phyloP scores from a whole-genome alignment of 2,329 filamentous ascomycete species.

The Aspergillus aculeatinus region DNA sequence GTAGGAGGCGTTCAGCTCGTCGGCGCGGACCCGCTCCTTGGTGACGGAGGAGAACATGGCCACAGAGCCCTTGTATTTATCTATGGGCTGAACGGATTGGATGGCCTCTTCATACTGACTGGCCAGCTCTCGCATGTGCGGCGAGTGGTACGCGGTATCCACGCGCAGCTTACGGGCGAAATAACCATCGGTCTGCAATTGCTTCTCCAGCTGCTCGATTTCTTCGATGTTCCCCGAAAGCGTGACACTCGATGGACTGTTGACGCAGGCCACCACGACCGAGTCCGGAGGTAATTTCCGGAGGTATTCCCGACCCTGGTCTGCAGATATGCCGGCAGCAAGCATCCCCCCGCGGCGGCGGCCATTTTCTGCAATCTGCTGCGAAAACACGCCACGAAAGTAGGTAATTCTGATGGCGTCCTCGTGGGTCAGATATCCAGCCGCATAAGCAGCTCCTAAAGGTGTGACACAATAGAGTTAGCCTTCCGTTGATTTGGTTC shows the following conservation, averaged over 20 bases:
- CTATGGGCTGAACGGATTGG: not conserved
- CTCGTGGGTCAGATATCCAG: not conserved
- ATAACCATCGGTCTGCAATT: not conserved
- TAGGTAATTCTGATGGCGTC: conserved; percentile 2
- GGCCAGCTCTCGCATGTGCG: not conserved
- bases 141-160: not conserved
- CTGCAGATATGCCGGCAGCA: not conserved
- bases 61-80: not conserved
- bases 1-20: not conserved
- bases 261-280: conserved; percentile 5
- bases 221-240: not conserved
- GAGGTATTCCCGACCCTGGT: not conserved
- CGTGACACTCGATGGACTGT: conserved; percentile 3
- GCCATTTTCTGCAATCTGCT: no score
- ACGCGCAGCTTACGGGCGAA: not conserved
- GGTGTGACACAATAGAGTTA: no score
- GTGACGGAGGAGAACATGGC: conserved; percentile 6
- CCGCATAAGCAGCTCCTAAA: not conserved
- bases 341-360: not conserved
- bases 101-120: not conserved
- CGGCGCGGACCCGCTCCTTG: not conserved
- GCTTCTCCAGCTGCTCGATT: not conserved
- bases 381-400: not conserved
- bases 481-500: no score
- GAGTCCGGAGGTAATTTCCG: not conserved